Base-by-base conservation (phyloP, 2,329 filamentous ascomycete species). In the Diaporthe sp. region DNA sequence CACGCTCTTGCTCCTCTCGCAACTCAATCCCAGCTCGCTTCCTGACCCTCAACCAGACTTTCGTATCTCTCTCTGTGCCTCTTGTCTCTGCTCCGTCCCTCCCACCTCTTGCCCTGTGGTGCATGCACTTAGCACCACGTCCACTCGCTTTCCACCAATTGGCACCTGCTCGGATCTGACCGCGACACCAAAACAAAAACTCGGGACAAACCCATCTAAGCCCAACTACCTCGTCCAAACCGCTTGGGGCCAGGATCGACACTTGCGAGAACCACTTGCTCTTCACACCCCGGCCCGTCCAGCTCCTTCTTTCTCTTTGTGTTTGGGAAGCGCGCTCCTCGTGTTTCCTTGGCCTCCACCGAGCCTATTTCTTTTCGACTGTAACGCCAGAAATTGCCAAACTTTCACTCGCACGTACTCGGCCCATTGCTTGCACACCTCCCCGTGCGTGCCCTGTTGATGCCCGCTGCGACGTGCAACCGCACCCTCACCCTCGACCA, bases 101-200 rank as follows among this genome's bases (percentile, higher is more conserved):
- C 46, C 53, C 68, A 34, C 53, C 51, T 5, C 17, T 10, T 34
- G 25, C 37, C 68, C 42, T 46, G 68, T 71, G 53, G 51, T 58
- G 51, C 39, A 46, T 46, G 15, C 51, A 31, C 46, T 34, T 59
- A 34, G 46, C 31, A 53, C 73, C 73, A 62, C 68, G 34, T 75
- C 68, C 73, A 44, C 58, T 75, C 74, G 74, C 69, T 75, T 57
- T 65, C 69, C 28, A 51, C 44, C 61, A 53, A 67, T 49, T 49
- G 61, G 53, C 51, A 49, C 73, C 15, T 28, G 55, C 58, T 44
- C 55, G 53, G 62, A 62, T 68, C 65, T 68, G 65, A 68, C 65
- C 65, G 65, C 65, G 65, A 68, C 65, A 68, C 65, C 46, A 68
- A 68, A 28, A 68, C 46, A 53, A 53, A 31, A 31, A 53, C 31